Conservation (phyloP, 2,329 filamentous ascomycete species). For the Falciphora oryzae region DNA sequence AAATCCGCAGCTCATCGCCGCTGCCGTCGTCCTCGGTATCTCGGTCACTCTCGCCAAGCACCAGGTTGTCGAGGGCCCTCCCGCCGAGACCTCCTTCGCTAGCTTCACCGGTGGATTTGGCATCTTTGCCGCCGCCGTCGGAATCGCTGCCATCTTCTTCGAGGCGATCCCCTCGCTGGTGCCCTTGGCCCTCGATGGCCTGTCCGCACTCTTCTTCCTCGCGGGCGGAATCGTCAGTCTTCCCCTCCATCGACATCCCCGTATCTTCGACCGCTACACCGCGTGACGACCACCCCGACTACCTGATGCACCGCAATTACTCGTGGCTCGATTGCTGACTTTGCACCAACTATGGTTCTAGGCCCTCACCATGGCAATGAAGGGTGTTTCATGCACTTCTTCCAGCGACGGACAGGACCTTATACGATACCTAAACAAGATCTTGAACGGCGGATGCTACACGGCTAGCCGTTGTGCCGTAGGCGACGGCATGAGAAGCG, state of each 20-base stretch:
- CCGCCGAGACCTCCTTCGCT: slow-evolving; percentile 26
- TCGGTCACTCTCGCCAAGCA: slow-evolving; percentile 27
- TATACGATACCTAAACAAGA: slow-evolving; percentile 20
- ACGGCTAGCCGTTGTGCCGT: not conserved
- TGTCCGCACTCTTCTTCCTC: slow-evolving; percentile 26
- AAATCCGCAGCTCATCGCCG: slow-evolving; percentile 23
- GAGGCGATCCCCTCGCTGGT: slow-evolving; percentile 23
- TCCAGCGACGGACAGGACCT: not conserved
- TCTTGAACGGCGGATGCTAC: slow-evolving; percentile 25
- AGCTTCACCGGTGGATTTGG: slow-evolving; percentile 28
- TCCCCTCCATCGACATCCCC: not conserved
- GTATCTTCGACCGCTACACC: not conserved
- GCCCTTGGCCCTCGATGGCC: slow-evolving; percentile 21
- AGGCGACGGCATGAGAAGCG: not conserved
- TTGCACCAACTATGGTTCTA: not conserved
- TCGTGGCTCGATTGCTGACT: not conserved
- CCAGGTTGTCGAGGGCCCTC: slow-evolving; percentile 20
- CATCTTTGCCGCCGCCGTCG: slow-evolving; percentile 23
- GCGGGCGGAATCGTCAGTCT: slow-evolving; percentile 24
- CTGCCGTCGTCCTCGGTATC: slow-evolving; percentile 26
- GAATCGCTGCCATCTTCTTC: slow-evolving; percentile 22
- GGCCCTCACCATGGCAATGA: slow-evolving; percentile 26
- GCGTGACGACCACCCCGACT: not conserved
- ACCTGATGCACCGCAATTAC: slow-evolving; percentile 14
- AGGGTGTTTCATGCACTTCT: slow-evolving; percentile 22